Base-by-base conservation (phyloP, 805 yeast genomes). In the Candida nonsorbophila region DNA sequence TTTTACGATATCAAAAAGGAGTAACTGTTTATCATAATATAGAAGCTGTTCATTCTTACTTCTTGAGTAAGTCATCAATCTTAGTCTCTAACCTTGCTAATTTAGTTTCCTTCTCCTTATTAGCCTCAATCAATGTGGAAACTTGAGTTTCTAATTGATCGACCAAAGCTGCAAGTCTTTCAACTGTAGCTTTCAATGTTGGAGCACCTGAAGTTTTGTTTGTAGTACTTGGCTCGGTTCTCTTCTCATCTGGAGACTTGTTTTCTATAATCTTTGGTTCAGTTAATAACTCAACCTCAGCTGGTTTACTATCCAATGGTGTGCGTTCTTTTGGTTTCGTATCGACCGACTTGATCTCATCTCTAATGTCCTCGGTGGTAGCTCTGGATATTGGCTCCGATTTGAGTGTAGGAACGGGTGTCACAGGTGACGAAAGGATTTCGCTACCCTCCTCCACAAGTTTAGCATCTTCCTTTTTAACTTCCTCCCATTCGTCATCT, bases 131-230 rank as follows among this genome's bases (percentile, higher is more conserved):
- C 34, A 84, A 61, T 32, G 55, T 66, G 7, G 62, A 45, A 25
- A 84, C 70, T 24, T 77, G 73, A 0, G 56, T 32, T 49, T 83
- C 87, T 26, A 84, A 63, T 16, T 67, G 60, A 3, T 62, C 58
- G 13, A 80, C 86, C 19, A 84, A 53, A 2, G 58, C 34, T 4
- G 82, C 74, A 31, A 84, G 61, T 38, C 72, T 79, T 40, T 80
- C 90, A 18, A 83, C 79, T 1, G 86, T 76, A 7, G 74, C 80
- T 45, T 80, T 80, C 36, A 84, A 63, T 1, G 87, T 82, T 18
- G 82, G 68, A 12, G 84, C 74, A 29, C 36, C 39, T 26, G 42
- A 29, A 21, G 30, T 17, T 7, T 29, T 20, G 16, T 4, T 28
- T 12, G 29, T 17, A 8, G 15, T 17, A 22, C 25, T 29, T 26